These are phyloP conservation scores for Colletotrichum sp. DNA, from an alignment of 2,329 filamentous ascomycete genomes.

Conservation along the genomic window DNA sequence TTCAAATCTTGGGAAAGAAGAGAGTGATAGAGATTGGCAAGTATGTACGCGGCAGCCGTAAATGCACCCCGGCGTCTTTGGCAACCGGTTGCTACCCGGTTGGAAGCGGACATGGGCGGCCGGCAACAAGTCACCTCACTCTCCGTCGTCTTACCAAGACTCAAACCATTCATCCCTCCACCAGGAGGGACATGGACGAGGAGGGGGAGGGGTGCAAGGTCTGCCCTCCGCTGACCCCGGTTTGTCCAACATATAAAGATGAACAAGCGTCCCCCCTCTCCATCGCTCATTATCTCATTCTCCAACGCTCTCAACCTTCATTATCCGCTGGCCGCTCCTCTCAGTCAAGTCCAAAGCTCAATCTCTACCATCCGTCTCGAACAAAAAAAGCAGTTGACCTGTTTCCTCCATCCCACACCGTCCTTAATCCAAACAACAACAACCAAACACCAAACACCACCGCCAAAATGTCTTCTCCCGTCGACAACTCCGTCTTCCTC, in stretches of 20 bases:
- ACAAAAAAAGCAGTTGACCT: constrained; percentile 11
- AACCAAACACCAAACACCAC: not conserved
- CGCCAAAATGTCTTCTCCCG: constrained; percentile 20
- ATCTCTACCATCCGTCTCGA: constrained; percentile 4
- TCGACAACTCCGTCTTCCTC: constrained; percentile 48
- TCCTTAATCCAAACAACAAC: not conserved
- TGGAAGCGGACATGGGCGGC: not conserved
- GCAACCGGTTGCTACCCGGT: not conserved
- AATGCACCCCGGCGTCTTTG: not conserved
- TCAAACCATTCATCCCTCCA: not conserved
- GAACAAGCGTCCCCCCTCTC: not conserved
- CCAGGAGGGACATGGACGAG: not conserved
- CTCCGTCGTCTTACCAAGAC: not conserved
- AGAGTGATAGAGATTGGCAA: not conserved
- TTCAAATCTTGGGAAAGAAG: not conserved
- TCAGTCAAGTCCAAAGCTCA: not conserved
- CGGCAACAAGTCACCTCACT: not conserved
- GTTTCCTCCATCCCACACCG: not conserved
- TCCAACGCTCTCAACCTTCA: constrained; percentile 2
- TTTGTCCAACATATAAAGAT: constrained; percentile 10
- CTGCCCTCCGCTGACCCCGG: not conserved
- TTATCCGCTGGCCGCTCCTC: not conserved
- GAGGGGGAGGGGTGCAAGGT: not conserved
- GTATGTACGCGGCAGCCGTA: not conserved
- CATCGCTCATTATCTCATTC: rapidly evolving